These are phyloP conservation scores for Calonectria multiphialidica DNA, from an alignment of 2,329 filamentous ascomycete species.

Conservation along the genomic window DNA sequence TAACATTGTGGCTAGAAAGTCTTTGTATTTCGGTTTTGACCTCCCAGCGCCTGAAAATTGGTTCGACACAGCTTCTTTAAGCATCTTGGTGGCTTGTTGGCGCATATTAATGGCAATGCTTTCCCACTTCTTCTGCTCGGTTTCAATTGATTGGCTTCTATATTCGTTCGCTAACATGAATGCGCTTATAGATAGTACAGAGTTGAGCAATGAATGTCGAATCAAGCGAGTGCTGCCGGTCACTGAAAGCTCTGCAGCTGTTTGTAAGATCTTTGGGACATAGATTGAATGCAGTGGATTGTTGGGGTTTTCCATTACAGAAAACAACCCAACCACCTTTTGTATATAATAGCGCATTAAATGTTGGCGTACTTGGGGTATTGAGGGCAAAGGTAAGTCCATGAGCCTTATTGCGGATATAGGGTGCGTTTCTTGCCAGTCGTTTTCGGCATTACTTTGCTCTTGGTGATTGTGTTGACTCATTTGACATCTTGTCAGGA, in stretches of 20 bases:
- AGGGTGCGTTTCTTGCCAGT: background rate
- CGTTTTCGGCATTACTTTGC: background rate
- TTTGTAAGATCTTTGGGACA: conserved; percentile 36
- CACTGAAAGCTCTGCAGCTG: conserved; percentile 37
- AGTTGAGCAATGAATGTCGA: conserved; percentile 35
- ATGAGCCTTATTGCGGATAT: background rate
- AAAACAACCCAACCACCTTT: conserved; percentile 38
- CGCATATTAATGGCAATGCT: conserved; percentile 18
- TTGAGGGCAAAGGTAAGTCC: background rate
- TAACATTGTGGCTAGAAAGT: conserved; percentile 43
- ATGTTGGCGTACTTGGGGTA: conserved; percentile 30
- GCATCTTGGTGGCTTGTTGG: conserved; percentile 31
- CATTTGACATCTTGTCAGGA: too few relatives aligned
- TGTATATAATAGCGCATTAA: conserved; percentile 40
- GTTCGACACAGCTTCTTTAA: conserved; percentile 36
- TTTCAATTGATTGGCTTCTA: background rate
- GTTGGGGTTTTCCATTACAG: conserved; percentile 40
- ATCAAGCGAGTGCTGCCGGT: conserved; percentile 31
- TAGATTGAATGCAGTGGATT: conserved; percentile 43
- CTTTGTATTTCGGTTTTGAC: conserved; percentile 39
- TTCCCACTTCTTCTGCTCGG: conserved; percentile 34
- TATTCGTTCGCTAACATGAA: conserved; percentile 40
- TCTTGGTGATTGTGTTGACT: background rate
- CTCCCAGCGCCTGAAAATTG: conserved; percentile 16
- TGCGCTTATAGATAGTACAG: conserved; percentile 40